Conservation (phyloP, 768 basidiomycete genomes). For the Strobilomyces confusus region DNA sequence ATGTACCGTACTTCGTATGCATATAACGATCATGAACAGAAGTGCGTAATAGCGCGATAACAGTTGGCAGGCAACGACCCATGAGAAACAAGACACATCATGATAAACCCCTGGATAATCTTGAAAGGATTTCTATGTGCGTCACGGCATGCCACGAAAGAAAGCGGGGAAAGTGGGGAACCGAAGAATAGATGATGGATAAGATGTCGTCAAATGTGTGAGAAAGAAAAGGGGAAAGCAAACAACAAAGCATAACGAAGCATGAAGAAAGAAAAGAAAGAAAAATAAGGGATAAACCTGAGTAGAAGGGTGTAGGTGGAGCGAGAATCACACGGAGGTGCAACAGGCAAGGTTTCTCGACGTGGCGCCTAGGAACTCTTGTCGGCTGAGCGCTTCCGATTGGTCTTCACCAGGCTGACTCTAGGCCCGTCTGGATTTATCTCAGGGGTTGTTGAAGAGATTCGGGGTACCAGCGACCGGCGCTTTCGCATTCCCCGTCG, state of each 20-base stretch:
- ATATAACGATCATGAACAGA: background rate
- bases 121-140: conserved; percentile 21
- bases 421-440: conserved; percentile 22
- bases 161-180: conserved; percentile 1
- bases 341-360: background rate
- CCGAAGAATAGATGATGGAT: conserved; percentile 33
- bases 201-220: conserved; percentile 18
- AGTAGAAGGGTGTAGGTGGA: background rate
- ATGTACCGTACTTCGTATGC: background rate
- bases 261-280: conserved; percentile 8
- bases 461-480: conserved; percentile 33
- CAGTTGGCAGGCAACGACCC: conserved; percentile 9
- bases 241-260: conserved; percentile 23
- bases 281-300: conserved; percentile 8
- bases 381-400: conserved; percentile 27
- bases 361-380: conserved; percentile 21
- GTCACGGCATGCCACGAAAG: conserved; percentile 25
- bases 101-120: conserved; percentile 10
- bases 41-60: conserved; percentile 5
- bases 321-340: conserved; percentile 12
- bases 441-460: conserved; percentile 26
- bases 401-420: conserved; percentile 19
- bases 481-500: conserved; percentile 60
- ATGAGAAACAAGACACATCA: conserved; percentile 17
- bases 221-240: conserved; percentile 11